Conservation (phyloP, 495 filamentous ascomycete genomes). For the Lasiosphaeris hirsuta region DNA sequence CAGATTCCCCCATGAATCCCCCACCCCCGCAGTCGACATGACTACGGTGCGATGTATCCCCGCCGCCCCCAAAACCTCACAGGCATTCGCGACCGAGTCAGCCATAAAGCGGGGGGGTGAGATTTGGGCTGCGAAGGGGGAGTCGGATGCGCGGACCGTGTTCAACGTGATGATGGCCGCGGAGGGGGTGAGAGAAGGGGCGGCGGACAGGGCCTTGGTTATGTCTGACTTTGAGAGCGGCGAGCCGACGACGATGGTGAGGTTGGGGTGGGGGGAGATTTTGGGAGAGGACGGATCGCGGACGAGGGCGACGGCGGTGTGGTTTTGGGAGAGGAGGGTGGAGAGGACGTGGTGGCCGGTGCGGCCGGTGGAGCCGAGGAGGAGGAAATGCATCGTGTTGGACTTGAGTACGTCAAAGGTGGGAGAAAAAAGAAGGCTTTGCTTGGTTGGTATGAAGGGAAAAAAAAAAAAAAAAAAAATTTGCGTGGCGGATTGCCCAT, state of each 20-base stretch:
- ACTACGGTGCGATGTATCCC: constrained; percentile 40
- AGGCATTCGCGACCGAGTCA: constrained; percentile 42
- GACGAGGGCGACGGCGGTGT: constrained; percentile 30
- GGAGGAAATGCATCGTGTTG: constrained; percentile 40
- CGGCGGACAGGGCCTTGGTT: constrained; percentile 29
- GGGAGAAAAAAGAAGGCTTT: not conserved
- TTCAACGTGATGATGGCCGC: constrained; percentile 46
- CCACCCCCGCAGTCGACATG: constrained; percentile 45
- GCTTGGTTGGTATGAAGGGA: not conserved
- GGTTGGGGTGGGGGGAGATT: constrained; percentile 26
- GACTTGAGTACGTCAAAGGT: not conserved
- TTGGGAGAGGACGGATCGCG: constrained; percentile 26
- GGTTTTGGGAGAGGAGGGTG: constrained; percentile 31
- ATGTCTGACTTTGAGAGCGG: constrained; percentile 40
- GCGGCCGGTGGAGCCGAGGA: constrained; percentile 43
- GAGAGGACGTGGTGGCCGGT: constrained; percentile 41
- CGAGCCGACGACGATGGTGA: constrained; percentile 35
- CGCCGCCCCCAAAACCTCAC: constrained; percentile 39
- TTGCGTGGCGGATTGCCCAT: no score
- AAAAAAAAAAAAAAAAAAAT: no score
- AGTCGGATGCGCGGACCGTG: constrained; percentile 41
- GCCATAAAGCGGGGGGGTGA: constrained; percentile 45
- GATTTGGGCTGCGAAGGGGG: constrained; percentile 42
- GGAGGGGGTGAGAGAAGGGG: constrained; percentile 27
- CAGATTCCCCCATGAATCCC: constrained; percentile 46